A percentile compares a stretch with the other conserved stretches of the same genome.
phyloP scores from a whole-genome alignment of 176 grass and related monocot genomes.

The Avena atlantica region DNA sequence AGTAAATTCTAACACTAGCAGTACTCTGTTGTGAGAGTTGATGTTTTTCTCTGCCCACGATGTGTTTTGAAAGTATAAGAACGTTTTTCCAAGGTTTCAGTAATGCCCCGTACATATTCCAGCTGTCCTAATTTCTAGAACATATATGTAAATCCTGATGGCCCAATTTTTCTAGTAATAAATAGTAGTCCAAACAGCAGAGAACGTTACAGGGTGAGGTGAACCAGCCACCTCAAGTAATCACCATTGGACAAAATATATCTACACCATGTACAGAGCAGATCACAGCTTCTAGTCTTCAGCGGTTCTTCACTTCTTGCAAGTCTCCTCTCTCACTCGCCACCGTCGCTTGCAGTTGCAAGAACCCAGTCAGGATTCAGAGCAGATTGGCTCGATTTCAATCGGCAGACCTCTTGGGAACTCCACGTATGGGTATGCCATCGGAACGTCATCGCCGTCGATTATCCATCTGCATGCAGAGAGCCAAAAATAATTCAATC shows the following conservation, averaged over 20 bases:
- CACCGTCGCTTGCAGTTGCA: background rate
- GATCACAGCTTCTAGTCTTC: conserved; percentile 35
- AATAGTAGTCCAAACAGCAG: conserved; percentile 35
- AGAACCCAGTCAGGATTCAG: conserved; percentile 28
- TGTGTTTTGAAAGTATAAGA: background rate
- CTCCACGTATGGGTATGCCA: conserved; percentile 89
- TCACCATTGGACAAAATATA: conserved; percentile 59
- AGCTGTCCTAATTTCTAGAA: background rate
- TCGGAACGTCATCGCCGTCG: conserved; percentile 69
- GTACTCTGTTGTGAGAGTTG: background rate
- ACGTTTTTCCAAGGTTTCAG: too few species aligned
- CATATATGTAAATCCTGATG: background rate
- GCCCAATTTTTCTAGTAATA: background rate
- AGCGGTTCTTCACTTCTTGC: conserved; percentile 14
- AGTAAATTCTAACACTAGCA: too few species aligned
- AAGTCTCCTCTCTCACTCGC: background rate
- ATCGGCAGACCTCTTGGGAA: conserved; percentile 77
- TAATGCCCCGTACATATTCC: background rate
- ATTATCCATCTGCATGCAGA: conserved; percentile 77
- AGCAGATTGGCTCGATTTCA: conserved; percentile 60
- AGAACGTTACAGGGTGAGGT: conserved; percentile 51
- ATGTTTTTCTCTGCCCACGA: background rate
- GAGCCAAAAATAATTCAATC: background rate
- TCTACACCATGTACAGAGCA: conserved; percentile 75
- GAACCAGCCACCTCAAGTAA: conserved; percentile 41